These are phyloP conservation scores for Ophiostoma himal-ulmi DNA, from an alignment of 2,329 filamentous ascomycete genomes.

Conservation along the genomic window DNA sequence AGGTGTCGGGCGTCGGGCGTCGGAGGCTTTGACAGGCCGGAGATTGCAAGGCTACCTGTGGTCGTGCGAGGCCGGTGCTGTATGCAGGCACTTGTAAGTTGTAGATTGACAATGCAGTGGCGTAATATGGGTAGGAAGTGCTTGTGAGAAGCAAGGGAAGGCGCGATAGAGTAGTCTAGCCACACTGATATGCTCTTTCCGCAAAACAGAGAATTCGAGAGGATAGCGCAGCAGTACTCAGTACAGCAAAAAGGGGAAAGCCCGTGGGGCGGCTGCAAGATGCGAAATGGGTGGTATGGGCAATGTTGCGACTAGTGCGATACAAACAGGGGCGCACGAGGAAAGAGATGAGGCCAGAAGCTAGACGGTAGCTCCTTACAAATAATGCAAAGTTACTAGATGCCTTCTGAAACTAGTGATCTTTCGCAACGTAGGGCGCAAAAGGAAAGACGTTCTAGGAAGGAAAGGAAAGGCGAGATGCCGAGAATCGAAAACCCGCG, in stretches of 20 bases:
- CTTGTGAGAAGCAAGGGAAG: neutral
- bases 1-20: neutral
- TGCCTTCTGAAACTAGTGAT: neutral
- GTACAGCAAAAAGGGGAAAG: neutral
- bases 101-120: neutral
- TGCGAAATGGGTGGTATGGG: neutral
- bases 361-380: neutral
- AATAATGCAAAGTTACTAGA: neutral
- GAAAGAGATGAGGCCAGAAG: neutral
- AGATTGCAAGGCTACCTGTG: conserved; percentile 3
- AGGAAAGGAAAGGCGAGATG: neutral
- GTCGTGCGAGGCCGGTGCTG: neutral
- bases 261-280: neutral
- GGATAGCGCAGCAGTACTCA: neutral
- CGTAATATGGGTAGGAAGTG: neutral
- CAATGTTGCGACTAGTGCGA: conserved; percentile 1
- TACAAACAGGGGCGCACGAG: neutral
- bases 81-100: neutral
- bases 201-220: neutral
- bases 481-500: neutral
- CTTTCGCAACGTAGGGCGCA: neutral
- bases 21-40: neutral
- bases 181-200: neutral
- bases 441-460: neutral
- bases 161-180: neutral